Evolutionary conservation across 2,329 filamentous ascomycete genomes (phyloP).

Genomic region (Aspergillus amoenus): DNA sequence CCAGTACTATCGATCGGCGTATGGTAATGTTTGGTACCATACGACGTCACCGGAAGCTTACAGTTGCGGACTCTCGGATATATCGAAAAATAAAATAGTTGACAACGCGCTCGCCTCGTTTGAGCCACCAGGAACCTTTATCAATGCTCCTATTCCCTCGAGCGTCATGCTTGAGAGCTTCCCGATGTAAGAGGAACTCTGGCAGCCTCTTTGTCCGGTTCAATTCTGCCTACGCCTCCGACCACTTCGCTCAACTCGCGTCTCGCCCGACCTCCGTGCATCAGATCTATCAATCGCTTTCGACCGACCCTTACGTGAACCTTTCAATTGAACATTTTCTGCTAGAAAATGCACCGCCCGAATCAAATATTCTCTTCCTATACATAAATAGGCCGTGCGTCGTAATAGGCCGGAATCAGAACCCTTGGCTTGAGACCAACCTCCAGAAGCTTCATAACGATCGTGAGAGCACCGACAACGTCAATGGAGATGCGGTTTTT

Average conservation of each 20-base stretch:
- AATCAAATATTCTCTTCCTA: constrained; percentile 77
- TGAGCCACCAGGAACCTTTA: constrained; percentile 5
- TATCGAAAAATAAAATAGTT: neutral
- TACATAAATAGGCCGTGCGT: constrained; percentile 87
- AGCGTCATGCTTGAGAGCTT: constrained; percentile 20
- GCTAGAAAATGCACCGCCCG: constrained; percentile 68
- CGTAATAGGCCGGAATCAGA: constrained; percentile 94
- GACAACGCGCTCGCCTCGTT: neutral
- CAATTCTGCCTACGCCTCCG: constrained; percentile 31
- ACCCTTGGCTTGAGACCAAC: constrained; percentile 92
- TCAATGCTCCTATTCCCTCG: constrained; percentile 29
- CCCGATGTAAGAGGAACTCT: constrained; percentile 1
- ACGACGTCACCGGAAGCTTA: neutral
- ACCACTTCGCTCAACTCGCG: constrained; percentile 35
- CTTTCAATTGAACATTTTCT: constrained; percentile 92
- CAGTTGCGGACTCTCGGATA: neutral
- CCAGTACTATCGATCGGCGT: neutral
- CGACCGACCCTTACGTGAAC: constrained; percentile 78
- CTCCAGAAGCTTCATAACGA: constrained; percentile 59
- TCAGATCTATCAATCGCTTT: constrained; percentile 71
- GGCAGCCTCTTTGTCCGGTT: constrained; percentile 19
- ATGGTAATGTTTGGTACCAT: constrained; percentile 5
- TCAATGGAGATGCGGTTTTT: constrained; percentile 52
- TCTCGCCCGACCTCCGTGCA: constrained; percentile 35
- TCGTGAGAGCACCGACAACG: constrained; percentile 22